Base-by-base conservation (phyloP, 257 asterid genomes). In the Solanum paucissectum region DNA sequence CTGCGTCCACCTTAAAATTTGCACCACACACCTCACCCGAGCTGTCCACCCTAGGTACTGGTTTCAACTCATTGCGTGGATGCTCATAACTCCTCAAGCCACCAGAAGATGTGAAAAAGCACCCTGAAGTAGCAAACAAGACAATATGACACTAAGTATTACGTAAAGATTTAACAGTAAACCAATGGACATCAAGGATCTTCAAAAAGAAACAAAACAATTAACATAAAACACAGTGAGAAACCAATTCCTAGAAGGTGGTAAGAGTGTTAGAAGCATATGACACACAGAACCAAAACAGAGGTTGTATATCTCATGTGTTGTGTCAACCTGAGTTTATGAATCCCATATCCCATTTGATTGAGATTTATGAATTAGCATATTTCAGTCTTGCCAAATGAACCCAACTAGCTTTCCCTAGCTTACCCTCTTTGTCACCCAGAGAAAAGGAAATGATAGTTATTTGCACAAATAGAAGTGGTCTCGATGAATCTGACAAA, bases 41-140 rank as follows among this genome's bases (percentile, higher is more conserved):
- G 88, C 98, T 95, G 94, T 97, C 99, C 52, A 97, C 94, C 89
- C 98, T 95, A 3, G 98, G 99, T 66, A 97, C 97, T 0, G 98
- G 92, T 90, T 97, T 97, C 96, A 97, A 71, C 92, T 94, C 98
- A 52, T 94, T 95, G 18, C 87, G 91, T 0, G 98, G 98, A 86
- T 97, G 98, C 92, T 93, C 99, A 23, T 94, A 96, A 46, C 99
- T 96, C 88, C 97, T 90, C 89, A 97, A 90, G 23, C 99, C 99
- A 82, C 99, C 99, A 27, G 99, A 95, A 4, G 98, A 90, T 2
- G 98, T 97, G 95, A 94, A 97, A 92, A 96, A 93, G 90, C 98
- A 96, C 68, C 98, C 99, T 96, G 91, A 83, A 75, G 64, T 29
- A 71, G 33, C 33, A 76, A 13, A 14, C 37, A 21, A 55, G 52